phyloP scores from a whole-genome alignment of 2,329 filamentous ascomycete genomes.

The Alternaria sp. region DNA sequence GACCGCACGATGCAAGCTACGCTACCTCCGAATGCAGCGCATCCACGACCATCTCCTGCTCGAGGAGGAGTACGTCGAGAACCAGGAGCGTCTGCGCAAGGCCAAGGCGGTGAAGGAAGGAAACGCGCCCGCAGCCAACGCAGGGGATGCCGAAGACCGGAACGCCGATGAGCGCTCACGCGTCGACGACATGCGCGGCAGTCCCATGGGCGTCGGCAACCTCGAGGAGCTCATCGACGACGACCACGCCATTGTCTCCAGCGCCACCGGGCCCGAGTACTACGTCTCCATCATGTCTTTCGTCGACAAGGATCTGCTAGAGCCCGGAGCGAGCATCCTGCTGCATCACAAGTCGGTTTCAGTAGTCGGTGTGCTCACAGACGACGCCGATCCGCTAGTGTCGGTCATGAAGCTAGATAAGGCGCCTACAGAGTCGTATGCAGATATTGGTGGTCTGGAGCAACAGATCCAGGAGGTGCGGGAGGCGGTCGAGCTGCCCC shows the following conservation, averaged over 20 bases:
- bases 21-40: conserved; percentile 96
- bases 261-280: conserved; percentile 96
- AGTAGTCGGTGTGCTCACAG: conserved; percentile 94
- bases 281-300: conserved; percentile 99
- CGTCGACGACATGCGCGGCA: conserved; percentile 98
- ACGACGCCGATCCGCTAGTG: conserved; percentile 93
- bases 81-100: conserved; percentile 94
- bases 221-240: conserved; percentile 99
- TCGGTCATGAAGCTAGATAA: conserved; percentile 99
- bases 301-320: conserved; percentile 96
- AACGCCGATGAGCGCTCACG: conserved; percentile 93
- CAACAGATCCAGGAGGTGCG: conserved; percentile 96
- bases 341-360: conserved; percentile 98
- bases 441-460: conserved; percentile 96
- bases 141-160: conserved; percentile 77
- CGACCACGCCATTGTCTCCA: conserved; percentile 97
- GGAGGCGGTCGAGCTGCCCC: conserved; percentile 92
- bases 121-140: conserved; percentile 60
- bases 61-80: conserved; percentile 98
- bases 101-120: conserved; percentile 71
- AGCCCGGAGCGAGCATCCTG: conserved; percentile 93
- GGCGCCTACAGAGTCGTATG: conserved; percentile 96
- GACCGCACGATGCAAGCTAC: conserved; percentile 95
- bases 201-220: conserved; percentile 97
- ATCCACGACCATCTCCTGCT: conserved; percentile 96